These are phyloP conservation scores for Aspergillus novoparasiticus DNA, from an alignment of 2,329 filamentous ascomycete species.

Conservation along the genomic window DNA sequence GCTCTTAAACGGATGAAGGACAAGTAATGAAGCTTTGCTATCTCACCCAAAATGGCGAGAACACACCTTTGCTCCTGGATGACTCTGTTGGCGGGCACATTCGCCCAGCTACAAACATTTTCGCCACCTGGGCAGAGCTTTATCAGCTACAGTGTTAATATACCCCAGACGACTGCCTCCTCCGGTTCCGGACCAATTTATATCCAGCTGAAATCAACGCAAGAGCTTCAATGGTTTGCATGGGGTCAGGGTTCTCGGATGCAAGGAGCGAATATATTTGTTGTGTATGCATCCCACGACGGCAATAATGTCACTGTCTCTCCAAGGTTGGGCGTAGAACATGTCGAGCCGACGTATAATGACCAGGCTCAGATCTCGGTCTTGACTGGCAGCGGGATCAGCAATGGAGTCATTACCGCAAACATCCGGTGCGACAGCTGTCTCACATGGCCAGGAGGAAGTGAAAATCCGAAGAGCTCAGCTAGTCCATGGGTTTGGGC, in stretches of 20 bases:
- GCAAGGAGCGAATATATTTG: slow-evolving; percentile 62
- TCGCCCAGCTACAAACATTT: slow-evolving; percentile 16
- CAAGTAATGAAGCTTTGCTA: too few relatives aligned
- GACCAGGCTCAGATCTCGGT: slow-evolving; percentile 53
- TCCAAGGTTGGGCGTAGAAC: slow-evolving; percentile 53
- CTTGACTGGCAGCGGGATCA: slow-evolving; percentile 61
- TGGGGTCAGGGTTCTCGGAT: slow-evolving; percentile 60
- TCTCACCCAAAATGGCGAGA: too few relatives aligned
- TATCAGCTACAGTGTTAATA: slow-evolving; percentile 12
- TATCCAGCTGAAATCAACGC: slow-evolving; percentile 59
- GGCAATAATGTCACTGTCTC: slow-evolving; percentile 63
- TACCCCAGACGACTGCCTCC: slow-evolving; percentile 17
- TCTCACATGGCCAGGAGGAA: slow-evolving; percentile 26
- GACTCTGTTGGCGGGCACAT: neutral
- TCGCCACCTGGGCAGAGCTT: slow-evolving; percentile 5
- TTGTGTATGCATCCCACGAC: slow-evolving; percentile 55
- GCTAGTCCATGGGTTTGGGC: slow-evolving; percentile 35
- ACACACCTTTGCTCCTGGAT: too few relatives aligned
- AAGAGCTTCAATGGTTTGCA: slow-evolving; percentile 53
- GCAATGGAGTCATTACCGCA: slow-evolving; percentile 57
- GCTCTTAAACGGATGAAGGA: too few relatives aligned
- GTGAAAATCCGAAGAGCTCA: slow-evolving; percentile 17
- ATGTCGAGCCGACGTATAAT: slow-evolving; percentile 54
- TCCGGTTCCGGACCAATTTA: slow-evolving; percentile 60
- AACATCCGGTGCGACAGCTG: slow-evolving; percentile 53